These are phyloP conservation scores for Xylariomycetidae sp. DNA, from an alignment of 2,329 filamentous ascomycete genomes.

Conservation along the genomic window DNA sequence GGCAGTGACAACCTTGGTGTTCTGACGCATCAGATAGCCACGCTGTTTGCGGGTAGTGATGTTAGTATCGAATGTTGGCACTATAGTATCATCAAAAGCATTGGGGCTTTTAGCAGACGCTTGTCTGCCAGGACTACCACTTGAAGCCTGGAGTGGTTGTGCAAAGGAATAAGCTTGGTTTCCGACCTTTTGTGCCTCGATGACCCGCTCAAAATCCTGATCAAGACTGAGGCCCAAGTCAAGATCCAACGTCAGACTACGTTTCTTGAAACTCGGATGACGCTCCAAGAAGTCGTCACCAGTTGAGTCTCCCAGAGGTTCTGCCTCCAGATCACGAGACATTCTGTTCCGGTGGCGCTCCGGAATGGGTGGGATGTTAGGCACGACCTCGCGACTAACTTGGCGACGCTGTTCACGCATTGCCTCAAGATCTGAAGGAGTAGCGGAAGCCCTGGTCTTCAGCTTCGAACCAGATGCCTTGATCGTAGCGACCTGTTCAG, in stretches of 20 bases:
- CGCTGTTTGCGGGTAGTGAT: slow-evolving; percentile 66
- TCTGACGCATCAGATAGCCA: slow-evolving; percentile 97
- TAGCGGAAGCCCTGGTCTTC: slow-evolving; percentile 84
- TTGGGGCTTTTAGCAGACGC: slow-evolving; percentile 34
- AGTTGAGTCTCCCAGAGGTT: slow-evolving; percentile 29
- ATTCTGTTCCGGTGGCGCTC: slow-evolving; percentile 54
- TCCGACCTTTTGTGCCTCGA: slow-evolving; percentile 93
- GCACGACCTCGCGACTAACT: slow-evolving; percentile 68
- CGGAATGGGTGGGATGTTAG: slow-evolving; percentile 55
- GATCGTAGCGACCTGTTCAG: slow-evolving; percentile 81
- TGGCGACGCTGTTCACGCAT: slow-evolving; percentile 86
- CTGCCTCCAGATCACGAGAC: slow-evolving; percentile 42
- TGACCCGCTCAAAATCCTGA: slow-evolving; percentile 89
- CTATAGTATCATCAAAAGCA: too few species aligned
- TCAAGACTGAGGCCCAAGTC: slow-evolving; percentile 84
- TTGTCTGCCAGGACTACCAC: slow-evolving; percentile 37
- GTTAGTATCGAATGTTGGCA: too few species aligned
- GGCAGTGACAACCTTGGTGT: slow-evolving; percentile 95
- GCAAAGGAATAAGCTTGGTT: slow-evolving; percentile 33
- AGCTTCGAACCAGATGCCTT: slow-evolving; percentile 80
- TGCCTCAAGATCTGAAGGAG: slow-evolving; percentile 73
- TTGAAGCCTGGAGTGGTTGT: slow-evolving; percentile 17
- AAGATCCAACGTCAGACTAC: slow-evolving; percentile 76
- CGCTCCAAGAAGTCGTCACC: slow-evolving; percentile 49
- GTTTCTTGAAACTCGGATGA: slow-evolving; percentile 71